Percentiles rank a stretch among this genome's conserved stretches.
Conservation (phyloP, 2,329 filamentous ascomycete genomes). For the Ceratocystis papillata region DNA sequence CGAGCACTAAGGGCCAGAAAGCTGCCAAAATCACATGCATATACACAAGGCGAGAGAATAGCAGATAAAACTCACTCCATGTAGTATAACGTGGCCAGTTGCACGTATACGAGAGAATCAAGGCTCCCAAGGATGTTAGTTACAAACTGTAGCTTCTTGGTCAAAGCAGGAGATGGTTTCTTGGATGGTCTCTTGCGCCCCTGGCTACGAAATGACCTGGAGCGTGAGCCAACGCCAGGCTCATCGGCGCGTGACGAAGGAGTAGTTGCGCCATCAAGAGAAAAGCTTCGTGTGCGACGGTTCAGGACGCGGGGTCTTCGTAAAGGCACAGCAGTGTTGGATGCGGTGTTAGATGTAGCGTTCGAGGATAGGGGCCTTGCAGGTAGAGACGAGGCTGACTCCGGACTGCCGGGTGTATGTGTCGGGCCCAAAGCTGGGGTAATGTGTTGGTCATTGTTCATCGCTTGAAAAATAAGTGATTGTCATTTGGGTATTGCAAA, state of each 20-base stretch:
- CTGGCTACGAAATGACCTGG: constrained; percentile 28
- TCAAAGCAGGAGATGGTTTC: constrained; percentile 36
- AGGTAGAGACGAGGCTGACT: constrained; percentile 1
- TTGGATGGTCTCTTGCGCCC: constrained; percentile 30
- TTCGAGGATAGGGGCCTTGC: constrained; percentile 15
- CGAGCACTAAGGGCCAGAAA: neutral
- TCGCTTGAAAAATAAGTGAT: neutral
- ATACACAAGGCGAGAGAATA: neutral
- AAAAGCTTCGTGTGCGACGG: constrained; percentile 21
- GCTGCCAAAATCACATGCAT: no score
- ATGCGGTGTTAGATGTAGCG: neutral
- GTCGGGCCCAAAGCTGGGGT: constrained; percentile 12
- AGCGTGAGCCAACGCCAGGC: constrained; percentile 26
- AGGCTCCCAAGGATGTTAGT: constrained; percentile 50
- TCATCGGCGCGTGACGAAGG: constrained; percentile 21
- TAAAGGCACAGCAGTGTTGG: constrained; percentile 16
- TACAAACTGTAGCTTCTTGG: constrained; percentile 51
- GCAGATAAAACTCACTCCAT: constrained; percentile 48
- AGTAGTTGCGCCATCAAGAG: constrained; percentile 18
- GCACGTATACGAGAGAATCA: constrained; percentile 53
- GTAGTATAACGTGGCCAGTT: constrained; percentile 57
- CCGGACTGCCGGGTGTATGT: neutral
- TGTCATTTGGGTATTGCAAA: neutral
- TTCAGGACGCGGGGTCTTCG: constrained; percentile 11
- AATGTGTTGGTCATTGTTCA: constrained; percentile 17